Evolutionary conservation across 148 eudicot genomes (phyloP).

Genomic region (Polygonum maritimum): DNA sequence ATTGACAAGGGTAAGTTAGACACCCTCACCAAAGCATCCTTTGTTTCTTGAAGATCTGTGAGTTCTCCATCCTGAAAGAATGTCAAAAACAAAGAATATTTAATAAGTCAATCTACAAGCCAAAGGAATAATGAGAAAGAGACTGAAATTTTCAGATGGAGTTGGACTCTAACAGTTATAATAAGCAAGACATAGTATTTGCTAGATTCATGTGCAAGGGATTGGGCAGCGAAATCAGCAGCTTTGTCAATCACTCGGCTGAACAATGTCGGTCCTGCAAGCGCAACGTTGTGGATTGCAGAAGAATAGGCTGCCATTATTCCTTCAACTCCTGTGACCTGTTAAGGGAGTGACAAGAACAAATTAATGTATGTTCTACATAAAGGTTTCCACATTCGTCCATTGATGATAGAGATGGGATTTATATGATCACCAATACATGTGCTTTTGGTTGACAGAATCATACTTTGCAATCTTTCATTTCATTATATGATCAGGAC

Average conservation of each 20-base stretch:
- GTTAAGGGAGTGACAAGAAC: not conserved
- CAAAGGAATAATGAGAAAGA: not conserved
- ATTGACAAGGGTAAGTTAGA: conserved; percentile 79
- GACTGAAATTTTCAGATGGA: conserved; percentile 1
- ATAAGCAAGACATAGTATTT: conserved; percentile 77
- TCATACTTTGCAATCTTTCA: not conserved
- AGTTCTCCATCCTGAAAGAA: conserved; percentile 75
- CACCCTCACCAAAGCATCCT: conserved; percentile 71
- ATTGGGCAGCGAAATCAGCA: conserved; percentile 66
- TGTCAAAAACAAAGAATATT: not conserved
- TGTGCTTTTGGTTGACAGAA: not conserved
- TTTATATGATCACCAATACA: not conserved
- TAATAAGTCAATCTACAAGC: not conserved
- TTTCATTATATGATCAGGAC: too few relatives aligned
- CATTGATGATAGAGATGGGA: too few relatives aligned
- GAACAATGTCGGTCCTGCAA: conserved; percentile 86
- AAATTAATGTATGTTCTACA: not conserved
- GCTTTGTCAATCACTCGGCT: conserved; percentile 68
- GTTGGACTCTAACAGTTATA: conserved; percentile 44
- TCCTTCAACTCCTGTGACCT: conserved; percentile 93
- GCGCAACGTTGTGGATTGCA: conserved; percentile 49
- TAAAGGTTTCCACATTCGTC: too few relatives aligned
- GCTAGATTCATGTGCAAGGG: conserved; percentile 36
- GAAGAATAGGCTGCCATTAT: conserved; percentile 74
- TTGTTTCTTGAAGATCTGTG: conserved; percentile 79